These are phyloP conservation scores for Pulveroboletus frians DNA, from an alignment of 768 basidiomycete species.

Conservation along the genomic window DNA sequence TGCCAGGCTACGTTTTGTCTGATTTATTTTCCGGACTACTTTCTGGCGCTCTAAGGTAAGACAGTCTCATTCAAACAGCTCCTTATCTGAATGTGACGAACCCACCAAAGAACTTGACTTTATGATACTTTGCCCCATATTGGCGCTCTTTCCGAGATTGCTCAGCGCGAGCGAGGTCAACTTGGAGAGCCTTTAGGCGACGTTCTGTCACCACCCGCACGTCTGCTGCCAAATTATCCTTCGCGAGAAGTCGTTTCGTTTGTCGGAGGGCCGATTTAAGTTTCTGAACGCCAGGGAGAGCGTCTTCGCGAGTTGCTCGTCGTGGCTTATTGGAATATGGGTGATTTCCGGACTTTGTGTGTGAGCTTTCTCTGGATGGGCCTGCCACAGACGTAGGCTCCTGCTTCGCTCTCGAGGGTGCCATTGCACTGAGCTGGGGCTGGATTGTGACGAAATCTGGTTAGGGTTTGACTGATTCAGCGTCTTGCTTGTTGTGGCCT, in stretches of 20 bases:
- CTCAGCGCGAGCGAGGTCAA: slow-evolving; percentile 64
- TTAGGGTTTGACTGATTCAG: slow-evolving; percentile 11
- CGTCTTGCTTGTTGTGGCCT: not conserved
- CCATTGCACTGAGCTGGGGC: slow-evolving; percentile 9
- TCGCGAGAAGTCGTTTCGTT: slow-evolving; percentile 75
- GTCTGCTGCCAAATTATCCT: slow-evolving; percentile 83
- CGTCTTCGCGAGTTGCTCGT: slow-evolving; percentile 10
- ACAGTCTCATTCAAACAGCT: not conserved
- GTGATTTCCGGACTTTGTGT: slow-evolving; percentile 9
- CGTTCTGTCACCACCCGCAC: slow-evolving; percentile 79
- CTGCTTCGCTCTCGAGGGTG: slow-evolving; percentile 14
- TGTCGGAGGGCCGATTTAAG: slow-evolving; percentile 82
- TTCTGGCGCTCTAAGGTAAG: slow-evolving; percentile 73
- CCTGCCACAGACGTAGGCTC: not conserved
- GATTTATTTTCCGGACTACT: slow-evolving; percentile 68
- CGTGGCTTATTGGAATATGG: slow-evolving; percentile 13
- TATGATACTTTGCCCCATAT: slow-evolving; percentile 77
- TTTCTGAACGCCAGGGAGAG: slow-evolving; percentile 70
- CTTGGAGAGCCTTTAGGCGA: slow-evolving; percentile 67
- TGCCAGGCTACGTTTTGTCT: slow-evolving; percentile 53
- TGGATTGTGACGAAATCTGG: not conserved
- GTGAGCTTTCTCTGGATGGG: slow-evolving; percentile 12
- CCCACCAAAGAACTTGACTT: slow-evolving; percentile 90
- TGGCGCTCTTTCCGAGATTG: slow-evolving; percentile 61
- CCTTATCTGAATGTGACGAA: not conserved